Conservation (phyloP, 257 asterid genomes). For the Solanum chmielewskii region DNA sequence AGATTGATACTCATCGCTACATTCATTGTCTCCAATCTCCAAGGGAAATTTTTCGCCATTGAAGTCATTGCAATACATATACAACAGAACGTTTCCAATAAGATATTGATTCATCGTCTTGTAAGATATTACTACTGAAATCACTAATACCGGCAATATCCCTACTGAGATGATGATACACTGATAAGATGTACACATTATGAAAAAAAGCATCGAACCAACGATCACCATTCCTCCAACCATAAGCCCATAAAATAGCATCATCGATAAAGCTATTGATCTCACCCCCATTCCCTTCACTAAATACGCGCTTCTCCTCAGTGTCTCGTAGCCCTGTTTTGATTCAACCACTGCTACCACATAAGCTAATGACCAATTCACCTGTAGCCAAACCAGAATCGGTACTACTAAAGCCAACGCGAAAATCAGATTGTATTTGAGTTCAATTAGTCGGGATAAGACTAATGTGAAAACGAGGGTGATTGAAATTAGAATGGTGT, state of each 20-base stretch:
- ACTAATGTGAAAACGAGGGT: not conserved
- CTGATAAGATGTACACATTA: not conserved
- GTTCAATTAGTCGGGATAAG: not conserved
- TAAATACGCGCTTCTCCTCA: conserved; percentile 1
- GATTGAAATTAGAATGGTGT: not conserved
- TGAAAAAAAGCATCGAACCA: conserved; percentile 16
- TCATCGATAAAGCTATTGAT: not conserved
- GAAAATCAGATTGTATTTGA: not conserved
- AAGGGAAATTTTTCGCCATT: not conserved
- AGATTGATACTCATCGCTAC: not conserved
- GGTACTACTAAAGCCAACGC: not conserved
- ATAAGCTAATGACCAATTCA: conserved; percentile 1
- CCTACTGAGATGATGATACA: not conserved
- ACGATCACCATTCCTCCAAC: conserved; percentile 36
- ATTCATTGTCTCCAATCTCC: not conserved
- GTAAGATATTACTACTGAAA: not conserved
- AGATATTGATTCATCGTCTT: not conserved
- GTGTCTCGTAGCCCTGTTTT: not conserved
- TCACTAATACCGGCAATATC: not conserved
- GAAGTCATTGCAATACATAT: not conserved
- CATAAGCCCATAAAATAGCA: conserved; percentile 18
- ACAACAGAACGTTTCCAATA: not conserved
- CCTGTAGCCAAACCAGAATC: not conserved
- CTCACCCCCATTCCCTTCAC: not conserved
- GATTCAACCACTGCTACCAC: conserved; percentile 2